Evolutionary conservation across 306 rosid genomes (phyloP).

Genomic region (Vicia villosa): DNA sequence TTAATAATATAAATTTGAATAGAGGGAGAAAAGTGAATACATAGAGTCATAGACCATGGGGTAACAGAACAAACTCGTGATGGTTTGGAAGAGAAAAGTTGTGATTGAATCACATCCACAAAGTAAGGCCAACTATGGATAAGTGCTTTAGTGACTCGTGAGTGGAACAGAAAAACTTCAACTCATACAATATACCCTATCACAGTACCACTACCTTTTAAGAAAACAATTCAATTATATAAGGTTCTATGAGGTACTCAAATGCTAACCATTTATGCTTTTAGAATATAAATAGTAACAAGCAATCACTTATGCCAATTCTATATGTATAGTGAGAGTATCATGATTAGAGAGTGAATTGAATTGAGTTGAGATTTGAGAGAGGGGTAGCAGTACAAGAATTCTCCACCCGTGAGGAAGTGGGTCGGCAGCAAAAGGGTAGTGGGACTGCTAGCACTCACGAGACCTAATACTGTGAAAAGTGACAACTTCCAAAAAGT

Average conservation of each 20-base stretch:
- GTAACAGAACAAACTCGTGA: not conserved
- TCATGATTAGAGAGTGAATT: not conserved
- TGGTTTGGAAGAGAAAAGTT: not conserved
- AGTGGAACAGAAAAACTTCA: not conserved
- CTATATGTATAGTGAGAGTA: too few relatives aligned
- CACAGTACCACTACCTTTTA: not conserved
- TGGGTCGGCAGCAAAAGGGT: constrained; percentile 16
- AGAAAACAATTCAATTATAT: not conserved
- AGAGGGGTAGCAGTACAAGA: not conserved
- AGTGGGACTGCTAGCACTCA: constrained; percentile 8
- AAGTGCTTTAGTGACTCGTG: constrained; percentile 27
- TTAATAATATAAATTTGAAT: not conserved
- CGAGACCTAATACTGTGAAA: not conserved
- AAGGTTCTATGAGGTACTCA: not conserved
- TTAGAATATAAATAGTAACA: too few relatives aligned
- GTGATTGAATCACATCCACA: constrained; percentile 28
- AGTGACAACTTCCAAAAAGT: not conserved
- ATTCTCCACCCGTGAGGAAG: constrained; percentile 3
- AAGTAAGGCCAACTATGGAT: not conserved
- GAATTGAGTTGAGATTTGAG: not conserved
- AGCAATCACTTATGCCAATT: too few relatives aligned
- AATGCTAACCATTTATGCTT: too few relatives aligned
- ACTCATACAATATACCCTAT: not conserved
- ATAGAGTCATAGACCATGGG: not conserved
- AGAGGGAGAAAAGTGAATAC: not conserved